Percentiles rank a stretch among this genome's conserved stretches.
These are phyloP conservation scores for Amaranthus cruentus DNA, from an alignment of 148 eudicot species.

Conservation along the genomic window DNA sequence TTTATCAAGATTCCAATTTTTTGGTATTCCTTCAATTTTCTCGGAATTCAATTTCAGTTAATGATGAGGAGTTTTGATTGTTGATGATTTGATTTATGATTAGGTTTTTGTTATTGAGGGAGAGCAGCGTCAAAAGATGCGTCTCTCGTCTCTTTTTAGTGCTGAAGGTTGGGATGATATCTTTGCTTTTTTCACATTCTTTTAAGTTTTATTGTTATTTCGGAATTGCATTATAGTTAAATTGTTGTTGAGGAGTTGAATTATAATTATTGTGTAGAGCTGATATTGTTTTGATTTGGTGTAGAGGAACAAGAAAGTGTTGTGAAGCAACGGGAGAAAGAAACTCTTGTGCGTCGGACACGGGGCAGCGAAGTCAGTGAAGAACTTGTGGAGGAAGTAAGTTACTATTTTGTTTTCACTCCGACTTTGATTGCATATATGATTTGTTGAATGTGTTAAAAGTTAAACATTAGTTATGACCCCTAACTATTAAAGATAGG, in stretches of 20 bases:
- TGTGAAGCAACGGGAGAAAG: constrained; percentile 24
- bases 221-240: not conserved
- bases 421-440: no score
- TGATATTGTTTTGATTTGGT: not conserved
- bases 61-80: not conserved
- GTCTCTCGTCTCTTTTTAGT: constrained; percentile 35
- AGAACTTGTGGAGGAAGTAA: constrained; percentile 32
- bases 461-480: no score
- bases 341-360: constrained; percentile 18
- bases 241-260: no score
- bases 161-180: constrained; percentile 30
- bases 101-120: constrained; percentile 26
- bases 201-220: not conserved
- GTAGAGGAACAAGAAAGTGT: constrained; percentile 24
- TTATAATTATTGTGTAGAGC: not conserved
- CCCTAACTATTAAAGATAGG: no score
- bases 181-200: not conserved
- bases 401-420: not conserved
- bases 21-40: not conserved
- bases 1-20: not conserved
- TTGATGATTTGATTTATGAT: not conserved
- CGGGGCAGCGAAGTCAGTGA: constrained; percentile 18
- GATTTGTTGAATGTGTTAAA: not conserved
- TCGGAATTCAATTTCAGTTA: not conserved
- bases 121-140: constrained; percentile 24